A percentile compares a stretch with the other conserved stretches of the same genome.
Evolutionary conservation across 73 alveolate species (phyloP).

Genomic region (Paramecium caudatum): DNA sequence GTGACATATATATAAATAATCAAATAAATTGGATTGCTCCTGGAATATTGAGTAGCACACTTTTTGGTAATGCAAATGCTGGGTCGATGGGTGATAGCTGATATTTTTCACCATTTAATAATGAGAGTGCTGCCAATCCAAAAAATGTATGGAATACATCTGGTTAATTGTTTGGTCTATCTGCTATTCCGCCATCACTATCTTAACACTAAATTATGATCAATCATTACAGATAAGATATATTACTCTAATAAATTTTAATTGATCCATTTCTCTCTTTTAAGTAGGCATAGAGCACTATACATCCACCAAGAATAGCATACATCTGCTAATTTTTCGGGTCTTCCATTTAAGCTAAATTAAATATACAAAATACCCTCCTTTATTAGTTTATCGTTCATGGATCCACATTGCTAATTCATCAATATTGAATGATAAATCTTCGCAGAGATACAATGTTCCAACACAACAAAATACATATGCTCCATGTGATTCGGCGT

Average conservation of each 20-base stretch:
- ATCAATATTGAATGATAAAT: constrained; percentile 86
- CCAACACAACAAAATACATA: constrained; percentile 93
- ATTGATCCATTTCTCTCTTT: constrained; percentile 87
- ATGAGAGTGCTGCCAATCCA: constrained; percentile 93
- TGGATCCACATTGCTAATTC: constrained; percentile 93
- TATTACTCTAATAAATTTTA: constrained; percentile 85
- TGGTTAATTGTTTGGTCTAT: constrained; percentile 95
- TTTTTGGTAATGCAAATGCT: constrained; percentile 91
- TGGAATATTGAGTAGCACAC: constrained; percentile 52
- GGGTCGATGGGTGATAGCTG: constrained; percentile 86
- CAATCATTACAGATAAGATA: constrained; percentile 11
- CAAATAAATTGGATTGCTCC: background rate
- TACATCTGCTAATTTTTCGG: constrained; percentile 97
- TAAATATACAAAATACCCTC: constrained; percentile 79
- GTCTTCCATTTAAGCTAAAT: constrained; percentile 92
- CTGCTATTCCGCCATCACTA: constrained; percentile 95
- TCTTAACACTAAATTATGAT: constrained; percentile 89
- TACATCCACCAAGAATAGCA: constrained; percentile 98
- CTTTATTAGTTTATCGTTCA: constrained; percentile 92
- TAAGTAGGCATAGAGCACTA: constrained; percentile 88
- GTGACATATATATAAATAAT: constrained; percentile 1
- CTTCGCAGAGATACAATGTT: constrained; percentile 90
- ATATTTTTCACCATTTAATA: constrained; percentile 79
- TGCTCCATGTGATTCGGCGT: constrained; percentile 98
- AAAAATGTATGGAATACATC: constrained; percentile 97